These are phyloP conservation scores for Hypoxylon intermedium DNA, from an alignment of 495 filamentous ascomycete species.

Conservation along the genomic window DNA sequence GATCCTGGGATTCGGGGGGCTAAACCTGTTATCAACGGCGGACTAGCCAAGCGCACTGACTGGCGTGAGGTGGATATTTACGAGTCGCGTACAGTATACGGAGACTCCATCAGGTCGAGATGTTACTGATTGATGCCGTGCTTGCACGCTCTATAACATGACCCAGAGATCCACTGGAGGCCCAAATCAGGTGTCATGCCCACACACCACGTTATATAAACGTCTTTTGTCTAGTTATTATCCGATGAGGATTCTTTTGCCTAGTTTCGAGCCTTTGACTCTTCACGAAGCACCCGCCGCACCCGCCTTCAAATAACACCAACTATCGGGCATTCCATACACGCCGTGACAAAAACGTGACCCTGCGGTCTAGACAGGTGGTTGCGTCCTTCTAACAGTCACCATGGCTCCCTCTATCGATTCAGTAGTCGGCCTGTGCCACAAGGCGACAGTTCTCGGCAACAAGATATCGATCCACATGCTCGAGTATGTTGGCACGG, in stretches of 20 bases:
- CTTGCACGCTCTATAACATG: constrained; percentile 1
- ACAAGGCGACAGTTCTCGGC: constrained; percentile 50
- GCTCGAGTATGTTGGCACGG: constrained; percentile 62
- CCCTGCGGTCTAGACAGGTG: not conserved
- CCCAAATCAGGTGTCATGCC: not conserved
- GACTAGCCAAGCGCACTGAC: constrained; percentile 31
- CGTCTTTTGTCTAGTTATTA: not conserved
- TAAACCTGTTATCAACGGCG: constrained; percentile 28
- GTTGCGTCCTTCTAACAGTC: not conserved
- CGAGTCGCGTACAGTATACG: not conserved
- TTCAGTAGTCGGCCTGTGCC: constrained; percentile 38
- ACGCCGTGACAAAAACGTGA: not conserved
- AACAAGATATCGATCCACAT: constrained; percentile 63
- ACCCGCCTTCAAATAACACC: not conserved
- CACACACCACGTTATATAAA: constrained; percentile 5
- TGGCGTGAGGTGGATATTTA: constrained; percentile 4
- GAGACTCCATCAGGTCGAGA: not conserved
- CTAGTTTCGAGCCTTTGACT: constrained; percentile 11
- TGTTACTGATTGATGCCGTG: not conserved
- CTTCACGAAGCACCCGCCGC: not conserved
- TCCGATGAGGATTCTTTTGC: not conserved
- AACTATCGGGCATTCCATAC: not conserved
- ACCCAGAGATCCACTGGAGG: constrained; percentile 5
- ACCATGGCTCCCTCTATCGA: constrained; percentile 35
- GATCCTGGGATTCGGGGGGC: constrained; percentile 20